Conservation (phyloP, 2,329 filamentous ascomycete species). For the Cytospora piceae region DNA sequence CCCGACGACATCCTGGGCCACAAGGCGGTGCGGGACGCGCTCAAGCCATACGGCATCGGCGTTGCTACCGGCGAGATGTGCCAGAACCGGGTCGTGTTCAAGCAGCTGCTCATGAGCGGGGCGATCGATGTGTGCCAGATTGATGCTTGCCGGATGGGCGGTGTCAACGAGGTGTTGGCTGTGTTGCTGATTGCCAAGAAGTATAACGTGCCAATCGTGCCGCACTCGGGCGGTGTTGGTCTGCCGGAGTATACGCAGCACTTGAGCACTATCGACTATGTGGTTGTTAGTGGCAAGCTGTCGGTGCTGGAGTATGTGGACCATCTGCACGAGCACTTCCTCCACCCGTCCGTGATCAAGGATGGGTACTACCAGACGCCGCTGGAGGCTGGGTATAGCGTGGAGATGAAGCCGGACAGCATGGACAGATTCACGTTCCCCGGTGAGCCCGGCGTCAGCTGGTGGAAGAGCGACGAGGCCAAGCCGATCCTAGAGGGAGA, state of each 20-base stretch:
- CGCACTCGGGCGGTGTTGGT: slow-evolving; percentile 87
- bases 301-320: slow-evolving; percentile 90
- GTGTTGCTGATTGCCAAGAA: slow-evolving; percentile 85
- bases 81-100: slow-evolving; percentile 93
- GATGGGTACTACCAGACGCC: slow-evolving; percentile 90
- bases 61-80: slow-evolving; percentile 95
- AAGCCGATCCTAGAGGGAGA: slow-evolving; percentile 69
- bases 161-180: slow-evolving; percentile 91
- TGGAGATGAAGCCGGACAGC: slow-evolving; percentile 89
- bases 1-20: slow-evolving; percentile 90
- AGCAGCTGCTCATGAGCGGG: slow-evolving; percentile 79
- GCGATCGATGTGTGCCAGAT: slow-evolving; percentile 90
- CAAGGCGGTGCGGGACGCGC: slow-evolving; percentile 79
- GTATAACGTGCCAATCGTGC: slow-evolving; percentile 79
- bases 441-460: slow-evolving; percentile 76
- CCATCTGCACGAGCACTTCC: slow-evolving; percentile 91
- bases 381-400: slow-evolving; percentile 80
- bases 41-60: slow-evolving; percentile 74
- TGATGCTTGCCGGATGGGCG: slow-evolving; percentile 86
- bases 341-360: slow-evolving; percentile 77
- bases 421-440: slow-evolving; percentile 82
- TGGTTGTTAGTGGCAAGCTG: slow-evolving; percentile 79
- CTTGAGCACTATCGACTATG: slow-evolving; percentile 89
- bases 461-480: slow-evolving; percentile 85
- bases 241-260: slow-evolving; percentile 95